Percentiles rank a stretch among this genome's conserved stretches.
Conservation (phyloP, 164 flowering plant species). For the Cinnamomum chago region DNA sequence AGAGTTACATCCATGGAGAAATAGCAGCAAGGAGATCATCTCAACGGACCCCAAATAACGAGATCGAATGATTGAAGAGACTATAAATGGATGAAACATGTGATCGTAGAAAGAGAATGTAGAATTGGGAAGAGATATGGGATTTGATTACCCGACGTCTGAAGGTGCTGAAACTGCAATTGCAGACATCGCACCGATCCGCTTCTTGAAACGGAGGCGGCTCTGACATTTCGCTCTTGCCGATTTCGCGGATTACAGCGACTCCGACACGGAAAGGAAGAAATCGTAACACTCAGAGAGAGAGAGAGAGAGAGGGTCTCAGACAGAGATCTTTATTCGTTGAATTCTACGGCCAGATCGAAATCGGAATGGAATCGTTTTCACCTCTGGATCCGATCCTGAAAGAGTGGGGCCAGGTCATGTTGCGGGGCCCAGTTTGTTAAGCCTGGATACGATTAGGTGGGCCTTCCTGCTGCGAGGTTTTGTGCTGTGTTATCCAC, state of each 20-base stretch:
- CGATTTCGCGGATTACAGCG: not conserved
- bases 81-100: not conserved
- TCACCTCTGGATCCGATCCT: no score
- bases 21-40: not conserved
- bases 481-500: no score
- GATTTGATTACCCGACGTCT: slow-evolving; percentile 57
- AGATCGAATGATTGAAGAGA: not conserved
- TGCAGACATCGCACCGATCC: slow-evolving; percentile 82
- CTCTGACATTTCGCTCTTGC: slow-evolving; percentile 20
- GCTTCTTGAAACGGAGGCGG: slow-evolving; percentile 94
- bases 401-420: no score
- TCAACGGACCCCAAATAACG: not conserved
- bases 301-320: no score
- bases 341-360: no score
- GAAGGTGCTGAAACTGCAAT: slow-evolving; percentile 94
- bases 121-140: not conserved
- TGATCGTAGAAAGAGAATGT: not conserved
- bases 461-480: no score
- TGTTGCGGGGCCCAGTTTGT: no score
- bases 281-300: no score
- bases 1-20: not conserved
- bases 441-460: no score
- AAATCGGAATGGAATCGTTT: no score
- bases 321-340: no score
- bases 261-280: no score